Conservation (phyloP, 208 protist species). For the Leishmania gerbilli region DNA sequence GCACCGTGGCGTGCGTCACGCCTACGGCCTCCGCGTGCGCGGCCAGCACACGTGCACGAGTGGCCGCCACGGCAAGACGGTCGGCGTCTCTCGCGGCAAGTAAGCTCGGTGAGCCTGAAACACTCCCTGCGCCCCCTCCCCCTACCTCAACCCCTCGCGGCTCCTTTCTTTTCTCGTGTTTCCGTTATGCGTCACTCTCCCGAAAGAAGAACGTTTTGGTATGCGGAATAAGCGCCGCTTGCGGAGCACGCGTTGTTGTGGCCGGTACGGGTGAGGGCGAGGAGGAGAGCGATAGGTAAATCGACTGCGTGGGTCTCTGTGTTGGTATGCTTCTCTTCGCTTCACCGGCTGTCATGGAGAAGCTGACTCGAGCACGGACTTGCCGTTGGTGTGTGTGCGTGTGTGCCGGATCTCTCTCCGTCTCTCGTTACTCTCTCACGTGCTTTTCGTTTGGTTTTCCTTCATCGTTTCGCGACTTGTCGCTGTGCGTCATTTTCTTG, state of each 20-base stretch:
- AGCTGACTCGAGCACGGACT: neutral
- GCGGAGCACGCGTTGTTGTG: too few relatives aligned
- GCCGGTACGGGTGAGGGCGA: too few relatives aligned
- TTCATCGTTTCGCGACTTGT: neutral
- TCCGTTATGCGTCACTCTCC: too few relatives aligned
- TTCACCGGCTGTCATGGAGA: neutral
- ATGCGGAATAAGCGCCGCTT: too few relatives aligned
- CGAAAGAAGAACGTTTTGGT: too few relatives aligned
- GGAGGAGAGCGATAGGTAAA: neutral
- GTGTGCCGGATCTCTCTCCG: neutral
- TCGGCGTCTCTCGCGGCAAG: slow-evolving; percentile 83
- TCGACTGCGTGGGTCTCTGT: neutral
- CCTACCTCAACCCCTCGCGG: too few relatives aligned
- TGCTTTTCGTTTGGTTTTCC: neutral
- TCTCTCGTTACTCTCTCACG: neutral
- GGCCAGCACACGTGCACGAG: slow-evolving; percentile 99
- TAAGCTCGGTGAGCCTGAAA: slow-evolving; percentile 28
- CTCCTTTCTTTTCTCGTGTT: neutral
- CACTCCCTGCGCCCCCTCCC: neutral
- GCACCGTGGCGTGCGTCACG: slow-evolving; percentile 99
- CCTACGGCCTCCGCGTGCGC: slow-evolving; percentile 98
- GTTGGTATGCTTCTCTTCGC: neutral
- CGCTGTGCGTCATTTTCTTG: slow-evolving; percentile 14
- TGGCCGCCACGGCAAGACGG: slow-evolving; percentile 95
- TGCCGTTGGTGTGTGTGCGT: too few relatives aligned